These are phyloP conservation scores for Wickerhamomyces kurtzmanii DNA, from an alignment of 805 yeast genomes.

Conservation along the genomic window DNA sequence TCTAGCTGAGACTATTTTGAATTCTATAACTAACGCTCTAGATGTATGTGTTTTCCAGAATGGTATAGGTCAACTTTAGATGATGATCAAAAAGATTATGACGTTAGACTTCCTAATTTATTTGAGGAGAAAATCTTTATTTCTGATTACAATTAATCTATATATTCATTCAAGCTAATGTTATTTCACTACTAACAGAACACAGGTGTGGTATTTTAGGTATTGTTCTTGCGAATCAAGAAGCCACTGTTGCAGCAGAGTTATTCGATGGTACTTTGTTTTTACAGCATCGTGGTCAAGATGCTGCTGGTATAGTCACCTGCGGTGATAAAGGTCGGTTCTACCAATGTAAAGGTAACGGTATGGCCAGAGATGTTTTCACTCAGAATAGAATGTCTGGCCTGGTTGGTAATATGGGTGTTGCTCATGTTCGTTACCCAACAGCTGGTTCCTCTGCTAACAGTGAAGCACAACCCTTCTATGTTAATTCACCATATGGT, in stretches of 20 bases:
- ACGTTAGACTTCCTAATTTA: constrained; percentile 22
- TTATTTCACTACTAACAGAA: not conserved
- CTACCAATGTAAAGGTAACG: constrained; percentile 97
- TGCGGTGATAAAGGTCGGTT: constrained; percentile 90
- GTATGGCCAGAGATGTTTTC: constrained; percentile 97
- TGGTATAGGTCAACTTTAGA: too few relatives aligned
- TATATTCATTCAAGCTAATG: not conserved
- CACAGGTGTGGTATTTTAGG: constrained; percentile 95
- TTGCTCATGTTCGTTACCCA: constrained; percentile 91
- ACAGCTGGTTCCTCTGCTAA: constrained; percentile 96
- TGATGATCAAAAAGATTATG: constrained; percentile 15
- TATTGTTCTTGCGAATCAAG: constrained; percentile 68
- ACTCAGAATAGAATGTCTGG: constrained; percentile 71
- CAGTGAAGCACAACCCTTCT: constrained; percentile 97
- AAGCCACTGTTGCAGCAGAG: constrained; percentile 74
- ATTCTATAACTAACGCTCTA: too few relatives aligned
- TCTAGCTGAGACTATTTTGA: too few relatives aligned
- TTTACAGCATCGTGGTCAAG: constrained; percentile 96
- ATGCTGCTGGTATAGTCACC: constrained; percentile 98
- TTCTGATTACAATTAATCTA: not conserved
- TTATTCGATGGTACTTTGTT: constrained; percentile 87
- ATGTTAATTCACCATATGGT: constrained; percentile 96
- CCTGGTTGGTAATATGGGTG: constrained; percentile 89
- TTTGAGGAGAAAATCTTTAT: not conserved
- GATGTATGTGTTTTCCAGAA: too few relatives aligned